phyloP scores from a whole-genome alignment of 257 asterid genomes.

The Marsdenia floribunda region DNA sequence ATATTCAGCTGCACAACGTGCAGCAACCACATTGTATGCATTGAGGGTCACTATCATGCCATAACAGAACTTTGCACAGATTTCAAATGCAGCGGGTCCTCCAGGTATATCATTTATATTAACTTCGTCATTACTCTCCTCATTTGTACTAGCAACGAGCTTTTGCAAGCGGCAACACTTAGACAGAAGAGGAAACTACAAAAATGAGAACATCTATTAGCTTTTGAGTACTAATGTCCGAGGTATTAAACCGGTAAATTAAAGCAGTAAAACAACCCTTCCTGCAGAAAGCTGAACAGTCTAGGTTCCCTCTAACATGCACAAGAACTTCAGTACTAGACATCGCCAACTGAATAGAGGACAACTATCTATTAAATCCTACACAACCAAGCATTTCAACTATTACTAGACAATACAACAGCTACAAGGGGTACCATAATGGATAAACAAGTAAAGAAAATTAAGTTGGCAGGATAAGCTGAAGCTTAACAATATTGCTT shows the following conservation, averaged over 20 bases:
- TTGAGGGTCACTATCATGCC: slow-evolving; percentile 82
- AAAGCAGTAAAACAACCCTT: neutral
- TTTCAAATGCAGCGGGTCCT: slow-evolving; percentile 80
- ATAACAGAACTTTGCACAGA: slow-evolving; percentile 79
- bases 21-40: slow-evolving; percentile 71
- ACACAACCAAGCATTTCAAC: neutral
- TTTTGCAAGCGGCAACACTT: slow-evolving; percentile 63
- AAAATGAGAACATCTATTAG: slow-evolving; percentile 16
- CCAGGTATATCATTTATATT: slow-evolving; percentile 65
- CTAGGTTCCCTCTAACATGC: neutral
- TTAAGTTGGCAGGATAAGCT: neutral
- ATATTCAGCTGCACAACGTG: slow-evolving; percentile 87
- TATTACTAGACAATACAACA: neutral
- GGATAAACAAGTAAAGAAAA: neutral
- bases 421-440: neutral
- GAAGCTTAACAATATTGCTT: neutral
- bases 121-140: slow-evolving; percentile 42
- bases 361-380: neutral
- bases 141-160: slow-evolving; percentile 35
- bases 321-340: neutral
- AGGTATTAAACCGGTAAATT: neutral
- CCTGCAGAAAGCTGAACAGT: neutral
- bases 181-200: slow-evolving; percentile 79
- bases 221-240: neutral
- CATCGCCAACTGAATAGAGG: neutral